These are phyloP conservation scores for Debaryomyces singareniensis DNA, from an alignment of 1,139 yeast species.

Conservation along the genomic window DNA sequence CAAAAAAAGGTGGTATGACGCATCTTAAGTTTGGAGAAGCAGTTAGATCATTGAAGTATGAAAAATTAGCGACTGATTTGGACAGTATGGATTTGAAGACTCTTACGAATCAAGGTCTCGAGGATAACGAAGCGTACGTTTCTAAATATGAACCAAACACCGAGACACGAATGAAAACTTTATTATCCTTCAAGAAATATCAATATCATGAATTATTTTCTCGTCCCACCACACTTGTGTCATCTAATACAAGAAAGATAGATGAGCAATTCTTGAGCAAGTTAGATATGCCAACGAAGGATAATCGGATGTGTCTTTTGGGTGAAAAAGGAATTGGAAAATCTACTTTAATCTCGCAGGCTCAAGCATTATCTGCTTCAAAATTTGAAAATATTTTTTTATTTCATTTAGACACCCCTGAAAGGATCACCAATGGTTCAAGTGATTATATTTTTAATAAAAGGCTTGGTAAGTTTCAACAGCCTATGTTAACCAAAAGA, in stretches of 20 bases:
- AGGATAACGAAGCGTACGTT: conserved; percentile 12
- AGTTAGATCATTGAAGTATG: conserved; percentile 29
- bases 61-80: conserved; percentile 23
- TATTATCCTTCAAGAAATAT: conserved; percentile 56
- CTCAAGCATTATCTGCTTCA: conserved; percentile 52
- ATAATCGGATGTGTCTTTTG: conserved; percentile 50
- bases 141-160: conserved; percentile 17
- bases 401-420: conserved; percentile 63
- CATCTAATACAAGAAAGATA: conserved; percentile 24
- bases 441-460: conserved; percentile 59
- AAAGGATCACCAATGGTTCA: conserved; percentile 61
- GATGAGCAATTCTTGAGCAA: conserved; percentile 19
- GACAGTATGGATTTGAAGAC: conserved; percentile 11
- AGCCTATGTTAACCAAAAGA: conserved; percentile 71
- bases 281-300: conserved; percentile 14
- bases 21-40: conserved; percentile 37
- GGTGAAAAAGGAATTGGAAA: conserved; percentile 84
- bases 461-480: conserved; percentile 49
- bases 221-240: conserved; percentile 51
- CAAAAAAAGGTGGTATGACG: conserved; percentile 39
- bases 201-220: conserved; percentile 61
- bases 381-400: conserved; percentile 42
- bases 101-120: conserved; percentile 9
- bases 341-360: conserved; percentile 66
- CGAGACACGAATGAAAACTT: conserved; percentile 21